Conservation (phyloP, 177 flowering plant genomes). For the Vitis hybrid region DNA sequence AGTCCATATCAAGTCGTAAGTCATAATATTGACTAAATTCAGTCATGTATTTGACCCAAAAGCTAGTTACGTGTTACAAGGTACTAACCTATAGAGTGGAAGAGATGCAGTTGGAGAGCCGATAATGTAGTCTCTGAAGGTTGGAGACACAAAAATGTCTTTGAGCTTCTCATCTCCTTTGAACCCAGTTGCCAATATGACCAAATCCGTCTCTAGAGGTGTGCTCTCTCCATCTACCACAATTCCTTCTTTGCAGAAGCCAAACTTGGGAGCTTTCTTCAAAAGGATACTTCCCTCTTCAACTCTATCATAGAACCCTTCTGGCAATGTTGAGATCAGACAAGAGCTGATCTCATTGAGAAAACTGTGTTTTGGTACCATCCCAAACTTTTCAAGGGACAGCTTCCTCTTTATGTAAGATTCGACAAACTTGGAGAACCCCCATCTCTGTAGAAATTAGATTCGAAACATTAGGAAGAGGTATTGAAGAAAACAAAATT, state of each 20-base stretch:
- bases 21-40: too few species aligned
- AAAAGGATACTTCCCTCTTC: conserved; percentile 38
- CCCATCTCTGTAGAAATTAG: conserved; percentile 46
- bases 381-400: conserved; percentile 34
- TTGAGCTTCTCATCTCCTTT: too few species aligned
- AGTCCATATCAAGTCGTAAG: too few species aligned
- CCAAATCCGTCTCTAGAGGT: too few species aligned
- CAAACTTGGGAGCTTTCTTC: conserved; percentile 9
- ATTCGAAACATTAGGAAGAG: too few species aligned
- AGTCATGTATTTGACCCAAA: conserved; percentile 7
- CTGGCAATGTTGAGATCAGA: conserved; percentile 30
- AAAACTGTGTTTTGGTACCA: conserved; percentile 56
- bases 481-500: too few species aligned
- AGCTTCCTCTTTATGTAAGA: conserved; percentile 38
- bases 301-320: conserved; percentile 45
- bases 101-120: too few species aligned
- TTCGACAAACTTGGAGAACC: conserved; percentile 43
- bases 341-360: conserved; percentile 30
- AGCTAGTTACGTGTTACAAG: not conserved
- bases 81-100: conserved; percentile 30
- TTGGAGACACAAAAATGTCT: too few species aligned
- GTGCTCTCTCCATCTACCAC: too few species aligned
- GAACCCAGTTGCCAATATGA: too few species aligned
- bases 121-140: too few species aligned
- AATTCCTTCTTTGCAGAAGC: too few species aligned